Base-by-base conservation (phyloP, 2,329 filamentous ascomycete genomes). In the Rhexocercosporidium sp. region DNA sequence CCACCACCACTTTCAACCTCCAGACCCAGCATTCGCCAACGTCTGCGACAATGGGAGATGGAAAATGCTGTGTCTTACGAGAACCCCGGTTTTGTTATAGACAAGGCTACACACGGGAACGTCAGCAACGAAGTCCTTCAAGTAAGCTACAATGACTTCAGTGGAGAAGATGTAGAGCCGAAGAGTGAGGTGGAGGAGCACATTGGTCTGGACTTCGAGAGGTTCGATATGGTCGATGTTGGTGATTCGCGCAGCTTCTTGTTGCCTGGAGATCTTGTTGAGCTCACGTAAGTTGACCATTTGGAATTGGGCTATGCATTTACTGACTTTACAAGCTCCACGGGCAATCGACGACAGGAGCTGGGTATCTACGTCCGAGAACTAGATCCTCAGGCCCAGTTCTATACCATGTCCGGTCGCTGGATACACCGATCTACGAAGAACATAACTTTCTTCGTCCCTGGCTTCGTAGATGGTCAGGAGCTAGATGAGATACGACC, bases 361-460 rank as follows among this genome's bases (percentile, higher is more conserved):
- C 76, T 86, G 56, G 84, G 81, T 4, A 81, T 87, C 31, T 85
- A 81, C 68, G 77, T 85, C 3, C 80, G 81, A 56, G 76, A 81
- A 49, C 46, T 84, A 25, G 77, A 76, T 1, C 70, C 39, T 3
- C 72, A 78, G 31, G 78, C 76, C 41, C 84, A 86, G 65, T 84
- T 84, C 72, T 83, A 83, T 72, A 82, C 81, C 7, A 80, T 83
- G 73, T 78, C 81, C 59, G 85, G 85, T 11, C 79, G 78, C 66
- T 86, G 84, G 83, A 66, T 79, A 22, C 79, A 83, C 69, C 72
- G 77, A 18, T 62, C 25, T 3, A 73, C 54, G 79, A 8, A 69
- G 66, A 14, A 61, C 67, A 14, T 75, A 82, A 44, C 76, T 78
- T 86, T 84, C 70, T 79, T 77, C 44, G 79, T 85, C 16, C 79